A percentile compares a stretch with the other conserved stretches of the same genome.
Evolutionary conservation across 306 rosid genomes (phyloP).

Genomic region (Alnus glutinosa): DNA sequence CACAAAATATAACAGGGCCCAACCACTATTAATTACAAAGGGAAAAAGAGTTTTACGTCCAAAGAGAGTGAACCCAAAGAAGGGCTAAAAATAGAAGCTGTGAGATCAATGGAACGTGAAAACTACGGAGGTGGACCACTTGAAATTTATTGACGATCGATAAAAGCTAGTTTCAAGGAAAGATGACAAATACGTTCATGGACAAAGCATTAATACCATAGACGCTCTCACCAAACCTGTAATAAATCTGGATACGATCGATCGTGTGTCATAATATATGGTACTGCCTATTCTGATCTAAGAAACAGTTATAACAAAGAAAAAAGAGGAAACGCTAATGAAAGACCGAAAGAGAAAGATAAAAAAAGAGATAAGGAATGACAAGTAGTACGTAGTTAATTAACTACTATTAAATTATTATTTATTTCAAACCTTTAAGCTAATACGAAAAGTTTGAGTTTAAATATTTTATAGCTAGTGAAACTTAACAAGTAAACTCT

Average conservation of each 20-base stretch:
- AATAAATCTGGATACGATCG: slow-evolving; percentile 7
- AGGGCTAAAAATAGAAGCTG: slow-evolving; percentile 9
- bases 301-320: not conserved
- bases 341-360: too few relatives aligned
- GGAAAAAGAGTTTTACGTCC: not conserved
- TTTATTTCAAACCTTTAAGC: too few relatives aligned
- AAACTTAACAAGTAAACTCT: too few relatives aligned
- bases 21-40: not conserved
- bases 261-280: too few relatives aligned
- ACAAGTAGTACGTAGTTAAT: too few relatives aligned
- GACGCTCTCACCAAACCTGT: slow-evolving; percentile 44
- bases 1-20: not conserved
- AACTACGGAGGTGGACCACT: not conserved
- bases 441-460: too few relatives aligned
- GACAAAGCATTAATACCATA: not conserved
- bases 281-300: not conserved
- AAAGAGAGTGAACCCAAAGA: not conserved
- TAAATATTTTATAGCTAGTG: too few relatives aligned
- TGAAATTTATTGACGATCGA: not conserved
- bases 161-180: not conserved
- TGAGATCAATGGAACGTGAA: not conserved
- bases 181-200: not conserved
- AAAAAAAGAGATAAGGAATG: too few relatives aligned
- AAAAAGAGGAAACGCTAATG: not conserved
- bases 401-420: too few relatives aligned